Evolutionary conservation across 1,284 basidiomycete genomes (phyloP).

Genomic region (Leccinum olivaceoglutinosum): DNA sequence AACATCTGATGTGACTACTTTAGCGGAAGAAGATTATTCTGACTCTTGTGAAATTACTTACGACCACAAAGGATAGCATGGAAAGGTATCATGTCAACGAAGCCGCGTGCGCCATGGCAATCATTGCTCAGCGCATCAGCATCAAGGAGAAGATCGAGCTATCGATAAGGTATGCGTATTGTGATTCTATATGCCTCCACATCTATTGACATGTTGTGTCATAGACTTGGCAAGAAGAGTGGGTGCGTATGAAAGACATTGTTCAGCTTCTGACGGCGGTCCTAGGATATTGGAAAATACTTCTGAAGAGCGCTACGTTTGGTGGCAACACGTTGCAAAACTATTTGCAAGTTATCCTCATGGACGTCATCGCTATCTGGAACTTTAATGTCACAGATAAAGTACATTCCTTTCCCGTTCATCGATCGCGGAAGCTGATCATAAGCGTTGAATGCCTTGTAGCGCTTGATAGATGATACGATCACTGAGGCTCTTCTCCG

Average conservation of each 20-base stretch:
- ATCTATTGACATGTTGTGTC: not conserved
- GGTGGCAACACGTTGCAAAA: not conserved
- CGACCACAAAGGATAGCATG: not conserved
- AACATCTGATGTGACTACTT: not conserved
- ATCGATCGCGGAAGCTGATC: not conserved
- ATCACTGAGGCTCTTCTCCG: not conserved
- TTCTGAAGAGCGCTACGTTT: not conserved
- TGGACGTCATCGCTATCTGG: not conserved
- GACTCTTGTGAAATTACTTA: not conserved
- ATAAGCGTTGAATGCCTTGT: not conserved
- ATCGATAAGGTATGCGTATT: not conserved
- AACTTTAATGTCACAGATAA: not conserved
- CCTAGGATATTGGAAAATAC: not conserved
- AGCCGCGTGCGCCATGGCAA: not conserved
- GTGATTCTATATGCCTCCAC: not conserved
- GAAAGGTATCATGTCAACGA: not conserved
- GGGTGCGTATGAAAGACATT: not conserved
- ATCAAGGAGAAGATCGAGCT: not conserved
- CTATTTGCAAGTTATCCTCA: not conserved
- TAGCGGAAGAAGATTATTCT: not conserved
- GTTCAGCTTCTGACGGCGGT: not conserved
- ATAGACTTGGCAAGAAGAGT: not conserved
- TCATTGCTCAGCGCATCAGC: not conserved
- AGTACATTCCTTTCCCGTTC: not conserved
- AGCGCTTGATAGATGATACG: not conserved